Evolutionary conservation across 2,329 filamentous ascomycete genomes (phyloP).

Genomic region (Lachnellula cervina): DNA sequence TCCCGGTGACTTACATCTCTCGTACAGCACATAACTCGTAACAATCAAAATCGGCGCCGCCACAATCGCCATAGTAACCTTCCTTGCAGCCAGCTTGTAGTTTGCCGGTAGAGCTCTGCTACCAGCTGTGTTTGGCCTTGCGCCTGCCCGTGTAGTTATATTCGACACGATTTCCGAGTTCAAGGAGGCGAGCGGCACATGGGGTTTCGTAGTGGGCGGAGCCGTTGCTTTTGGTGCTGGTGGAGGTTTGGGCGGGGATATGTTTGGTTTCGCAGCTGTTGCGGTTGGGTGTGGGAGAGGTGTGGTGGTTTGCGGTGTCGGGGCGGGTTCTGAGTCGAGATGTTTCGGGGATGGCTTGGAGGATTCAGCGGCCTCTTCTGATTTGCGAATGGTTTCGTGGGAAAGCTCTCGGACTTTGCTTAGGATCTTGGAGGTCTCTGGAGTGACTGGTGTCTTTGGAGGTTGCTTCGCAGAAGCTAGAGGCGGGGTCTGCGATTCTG

Average conservation of each 20-base stretch:
- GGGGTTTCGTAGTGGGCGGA: conserved; percentile 4
- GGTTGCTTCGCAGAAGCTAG: neutral
- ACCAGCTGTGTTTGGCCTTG: conserved; percentile 15
- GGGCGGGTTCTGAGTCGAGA: neutral
- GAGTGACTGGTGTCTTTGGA: conserved; percentile 3
- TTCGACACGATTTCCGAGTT: conserved; percentile 29
- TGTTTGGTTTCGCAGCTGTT: neutral
- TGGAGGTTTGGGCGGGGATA: neutral
- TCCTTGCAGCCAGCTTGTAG: conserved; percentile 28
- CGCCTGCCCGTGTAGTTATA: conserved; percentile 25
- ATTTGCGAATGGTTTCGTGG: neutral
- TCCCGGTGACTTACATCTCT: conserved; percentile 25
- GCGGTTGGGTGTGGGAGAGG: conserved; percentile 1
- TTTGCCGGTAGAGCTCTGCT: conserved; percentile 23
- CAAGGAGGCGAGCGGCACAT: conserved; percentile 23
- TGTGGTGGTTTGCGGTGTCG: neutral
- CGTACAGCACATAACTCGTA: conserved; percentile 31
- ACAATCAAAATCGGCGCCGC: conserved; percentile 30
- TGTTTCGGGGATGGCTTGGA: conserved; percentile 2
- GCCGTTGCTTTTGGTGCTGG: neutral
- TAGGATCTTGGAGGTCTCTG: conserved; percentile 18
- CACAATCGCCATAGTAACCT: conserved; percentile 29
- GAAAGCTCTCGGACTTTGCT: conserved; percentile 18
- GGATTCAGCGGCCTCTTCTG: neutral
- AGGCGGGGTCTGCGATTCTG: neutral